Percentiles rank a stretch among this genome's conserved stretches.
Evolutionary conservation across 768 basidiomycete genomes (phyloP).

Genomic region (Mycena chlorophos): DNA sequence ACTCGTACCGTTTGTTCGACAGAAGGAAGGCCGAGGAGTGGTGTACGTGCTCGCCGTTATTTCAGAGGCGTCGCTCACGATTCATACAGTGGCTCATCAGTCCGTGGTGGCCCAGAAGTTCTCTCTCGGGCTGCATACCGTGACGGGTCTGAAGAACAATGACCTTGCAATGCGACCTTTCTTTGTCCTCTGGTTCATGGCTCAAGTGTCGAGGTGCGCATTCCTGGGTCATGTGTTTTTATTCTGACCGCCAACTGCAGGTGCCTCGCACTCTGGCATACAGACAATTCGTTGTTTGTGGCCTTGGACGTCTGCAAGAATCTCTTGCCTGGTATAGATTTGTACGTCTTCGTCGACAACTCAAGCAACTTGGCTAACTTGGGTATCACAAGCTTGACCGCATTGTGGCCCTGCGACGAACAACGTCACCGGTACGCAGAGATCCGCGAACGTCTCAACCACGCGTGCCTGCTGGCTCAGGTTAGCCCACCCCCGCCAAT

Average conservation of each 20-base stretch:
- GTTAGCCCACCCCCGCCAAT: slow-evolving; percentile 44
- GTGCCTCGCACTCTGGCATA: slow-evolving; percentile 59
- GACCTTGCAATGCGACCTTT: slow-evolving; percentile 60
- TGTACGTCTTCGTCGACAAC: slow-evolving; percentile 32
- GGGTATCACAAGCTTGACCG: slow-evolving; percentile 40
- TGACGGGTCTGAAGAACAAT: slow-evolving; percentile 53
- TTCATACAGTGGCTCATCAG: slow-evolving; percentile 57
- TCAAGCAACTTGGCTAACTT: slow-evolving; percentile 13
- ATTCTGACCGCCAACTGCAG: slow-evolving; percentile 32
- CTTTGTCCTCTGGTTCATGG: slow-evolving; percentile 77
- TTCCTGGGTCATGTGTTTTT: slow-evolving; percentile 1
- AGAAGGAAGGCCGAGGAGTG: slow-evolving; percentile 64
- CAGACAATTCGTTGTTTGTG: slow-evolving; percentile 55
- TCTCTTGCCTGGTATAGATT: slow-evolving; percentile 61
- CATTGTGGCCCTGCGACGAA: slow-evolving; percentile 68
- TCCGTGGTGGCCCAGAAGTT: slow-evolving; percentile 57
- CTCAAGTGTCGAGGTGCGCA: slow-evolving; percentile 58
- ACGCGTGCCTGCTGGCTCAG: slow-evolving; percentile 50
- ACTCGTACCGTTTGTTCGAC: slow-evolving; percentile 46
- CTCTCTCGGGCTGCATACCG: slow-evolving; percentile 56
- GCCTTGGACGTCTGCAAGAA: slow-evolving; percentile 65
- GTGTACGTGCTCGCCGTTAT: slow-evolving; percentile 46
- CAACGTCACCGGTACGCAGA: slow-evolving; percentile 50
- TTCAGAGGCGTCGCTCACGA: slow-evolving; percentile 6
- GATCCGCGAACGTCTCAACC: slow-evolving; percentile 46